Base-by-base conservation (phyloP, 2,329 filamentous ascomycete genomes). In the Ophiostoma montium region DNA sequence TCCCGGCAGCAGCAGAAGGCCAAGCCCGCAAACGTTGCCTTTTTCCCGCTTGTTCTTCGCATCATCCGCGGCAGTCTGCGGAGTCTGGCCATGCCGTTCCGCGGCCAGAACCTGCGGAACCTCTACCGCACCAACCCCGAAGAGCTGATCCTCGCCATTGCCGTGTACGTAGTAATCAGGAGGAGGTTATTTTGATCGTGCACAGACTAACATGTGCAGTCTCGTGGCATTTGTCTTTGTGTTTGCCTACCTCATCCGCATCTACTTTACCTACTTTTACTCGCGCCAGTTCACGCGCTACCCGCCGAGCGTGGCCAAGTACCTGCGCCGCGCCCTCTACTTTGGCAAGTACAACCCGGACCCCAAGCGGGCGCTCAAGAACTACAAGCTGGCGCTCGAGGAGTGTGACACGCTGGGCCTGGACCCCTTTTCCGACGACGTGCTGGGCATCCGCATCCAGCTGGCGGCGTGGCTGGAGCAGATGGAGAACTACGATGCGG, bases 381-480 rank as follows among this genome's bases (percentile, higher is more conserved):
- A 86, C 63, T 96, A 95, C 63, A 81, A 81, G 58, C 75, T 84
- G 55, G 88, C 89, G 3, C 70, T 96, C 50, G 71, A 80, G 54
- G 73, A 83, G 47, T 87, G 87, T 50, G 69, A 80, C 46, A 80
- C 86, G 59, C 61, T 84, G 46, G 79, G 80, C 0, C 77, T 98
- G 68, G 87, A 96, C 60, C 86, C 86, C 0, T 94, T 89, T 62
- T 89, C 85, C 4, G 85, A 95, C 57, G 89, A 95, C 62, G 82
- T 95, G 32, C 73, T 95, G 57, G 92, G 92, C 9, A 80, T 96
- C 47, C 86, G 88, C 60, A 81, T 96, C 46, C 80, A 89, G 61
- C 72, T 94, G 9, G 80, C 86, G 1, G 74, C 75, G 10, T 80
- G 94, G 72, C 72, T 95, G 54, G 86, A 95, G 64, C 82, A 83